phyloP scores from a whole-genome alignment of 2,329 filamentous ascomycete species.

The Colletotrichum orbiculare region DNA sequence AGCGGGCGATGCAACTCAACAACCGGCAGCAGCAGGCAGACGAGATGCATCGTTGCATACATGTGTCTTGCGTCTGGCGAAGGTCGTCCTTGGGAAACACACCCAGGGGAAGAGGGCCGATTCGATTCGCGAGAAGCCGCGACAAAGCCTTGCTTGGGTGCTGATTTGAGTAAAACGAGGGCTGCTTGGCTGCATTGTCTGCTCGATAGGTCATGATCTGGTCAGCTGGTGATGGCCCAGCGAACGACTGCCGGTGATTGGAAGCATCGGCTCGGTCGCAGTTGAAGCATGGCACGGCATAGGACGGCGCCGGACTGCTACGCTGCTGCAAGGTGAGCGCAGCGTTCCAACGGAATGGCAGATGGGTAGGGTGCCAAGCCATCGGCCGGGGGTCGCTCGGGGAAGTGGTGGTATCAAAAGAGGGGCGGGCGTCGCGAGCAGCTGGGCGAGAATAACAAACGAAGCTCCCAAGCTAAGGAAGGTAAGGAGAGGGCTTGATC shows the following conservation, averaged over 20 bases:
- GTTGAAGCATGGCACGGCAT: conserved; percentile 16
- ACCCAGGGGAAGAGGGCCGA: not conserved
- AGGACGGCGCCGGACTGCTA: conserved; percentile 24
- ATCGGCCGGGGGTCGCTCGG: conserved; percentile 24
- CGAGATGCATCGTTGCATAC: not conserved
- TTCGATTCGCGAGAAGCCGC: conserved; percentile 4
- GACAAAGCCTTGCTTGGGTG: conserved; percentile 2
- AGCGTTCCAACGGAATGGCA: conserved; percentile 33
- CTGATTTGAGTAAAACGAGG: conserved; percentile 12
- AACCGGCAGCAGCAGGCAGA: conserved; percentile 16
- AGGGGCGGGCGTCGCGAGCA: conserved; percentile 44
- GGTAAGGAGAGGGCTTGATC: conserved; percentile 3
- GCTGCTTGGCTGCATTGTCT: conserved; percentile 5
- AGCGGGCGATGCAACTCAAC: conserved; percentile 31
- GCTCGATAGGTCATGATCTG: conserved; percentile 13
- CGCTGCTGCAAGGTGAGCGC: conserved; percentile 26
- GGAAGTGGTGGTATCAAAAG: conserved; percentile 31
- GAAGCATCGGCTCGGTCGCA: conserved; percentile 11
- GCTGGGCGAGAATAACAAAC: conserved; percentile 50
- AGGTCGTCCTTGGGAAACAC: conserved; percentile 4
- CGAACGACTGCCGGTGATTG: conserved; percentile 14
- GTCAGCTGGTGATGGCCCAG: conserved; percentile 14
- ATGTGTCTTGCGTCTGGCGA: conserved; percentile 4
- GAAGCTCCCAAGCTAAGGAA: conserved; percentile 11
- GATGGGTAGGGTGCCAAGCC: conserved; percentile 26